Conservation (phyloP, 2,329 filamentous ascomycete genomes). For the Aspergillus alliaceus region DNA sequence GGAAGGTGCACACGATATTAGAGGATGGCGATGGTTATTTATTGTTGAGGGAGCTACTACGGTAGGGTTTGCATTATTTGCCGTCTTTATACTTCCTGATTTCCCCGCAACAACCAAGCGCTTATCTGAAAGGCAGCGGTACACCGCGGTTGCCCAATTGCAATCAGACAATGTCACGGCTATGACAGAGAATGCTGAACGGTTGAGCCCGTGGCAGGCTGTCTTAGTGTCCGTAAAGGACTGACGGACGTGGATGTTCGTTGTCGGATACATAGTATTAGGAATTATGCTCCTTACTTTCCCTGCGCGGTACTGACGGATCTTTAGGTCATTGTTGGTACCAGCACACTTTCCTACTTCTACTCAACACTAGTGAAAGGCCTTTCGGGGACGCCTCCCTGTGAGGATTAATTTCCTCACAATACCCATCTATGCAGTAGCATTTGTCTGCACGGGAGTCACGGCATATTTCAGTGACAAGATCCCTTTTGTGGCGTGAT, state of each 20-base stretch:
- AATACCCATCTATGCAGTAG: constrained; percentile 55
- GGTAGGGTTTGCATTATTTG: constrained; percentile 44
- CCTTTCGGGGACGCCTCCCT: constrained; percentile 27
- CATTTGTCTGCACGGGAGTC: constrained; percentile 51
- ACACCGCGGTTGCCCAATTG: constrained; percentile 25
- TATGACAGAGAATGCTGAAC: constrained; percentile 12
- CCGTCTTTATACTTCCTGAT: constrained; percentile 50
- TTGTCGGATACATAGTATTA: constrained; percentile 41
- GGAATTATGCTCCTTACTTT: too few relatives aligned
- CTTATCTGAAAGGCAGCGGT: constrained; percentile 32
- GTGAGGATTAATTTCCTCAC: constrained; percentile 25
- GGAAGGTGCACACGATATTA: constrained; percentile 46
- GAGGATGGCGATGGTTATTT: constrained; percentile 56
- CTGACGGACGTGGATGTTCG: constrained; percentile 43
- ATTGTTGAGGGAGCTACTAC: constrained; percentile 48
- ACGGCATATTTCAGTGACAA: constrained; percentile 52
- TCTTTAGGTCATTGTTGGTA: constrained; percentile 37
- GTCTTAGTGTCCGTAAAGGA: constrained; percentile 17
- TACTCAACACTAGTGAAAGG: constrained; percentile 30
- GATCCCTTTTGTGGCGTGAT: constrained; percentile 47
- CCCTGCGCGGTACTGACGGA: not conserved
- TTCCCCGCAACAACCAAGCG: constrained; percentile 50
- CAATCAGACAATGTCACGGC: constrained; percentile 18
- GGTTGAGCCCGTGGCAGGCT: constrained; percentile 19
- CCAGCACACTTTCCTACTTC: constrained; percentile 32